Evolutionary conservation across 2,329 filamentous ascomycete genomes (phyloP).

Genomic region (Endoconidiophora laricicola): DNA sequence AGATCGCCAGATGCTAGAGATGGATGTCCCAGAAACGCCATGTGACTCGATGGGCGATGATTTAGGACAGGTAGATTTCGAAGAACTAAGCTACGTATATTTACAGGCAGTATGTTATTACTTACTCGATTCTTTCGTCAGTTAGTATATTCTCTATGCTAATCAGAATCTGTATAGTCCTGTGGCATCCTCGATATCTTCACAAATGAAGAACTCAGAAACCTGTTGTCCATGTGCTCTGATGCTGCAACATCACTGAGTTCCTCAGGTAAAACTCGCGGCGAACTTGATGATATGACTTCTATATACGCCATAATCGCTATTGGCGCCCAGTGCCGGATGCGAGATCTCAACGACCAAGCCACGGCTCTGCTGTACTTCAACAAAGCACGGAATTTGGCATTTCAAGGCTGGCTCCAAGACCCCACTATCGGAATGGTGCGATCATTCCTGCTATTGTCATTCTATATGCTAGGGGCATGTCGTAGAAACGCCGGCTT

Average conservation of each 20-base stretch:
- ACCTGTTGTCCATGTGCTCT: background rate
- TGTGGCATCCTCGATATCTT: slow-evolving; percentile 13
- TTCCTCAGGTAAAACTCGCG: background rate
- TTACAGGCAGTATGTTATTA: slow-evolving; percentile 12
- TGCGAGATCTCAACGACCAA: slow-evolving; percentile 17
- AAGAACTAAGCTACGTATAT: slow-evolving; percentile 10
- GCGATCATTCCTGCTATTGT: slow-evolving; percentile 33
- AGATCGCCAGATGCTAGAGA: slow-evolving; percentile 8
- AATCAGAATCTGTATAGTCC: slow-evolving; percentile 1
- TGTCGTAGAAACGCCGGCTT: slow-evolving; percentile 39
- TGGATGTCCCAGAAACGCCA: slow-evolving; percentile 8
- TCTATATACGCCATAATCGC: slow-evolving; percentile 21
- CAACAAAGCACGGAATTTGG: slow-evolving; percentile 27
- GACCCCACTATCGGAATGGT: slow-evolving; percentile 34
- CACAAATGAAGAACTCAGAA: slow-evolving; percentile 5
- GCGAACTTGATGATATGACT: slow-evolving; percentile 13
- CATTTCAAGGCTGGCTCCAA: slow-evolving; percentile 32
- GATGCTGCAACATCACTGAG: background rate
- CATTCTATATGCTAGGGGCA: slow-evolving; percentile 39
- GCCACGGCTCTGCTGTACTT: slow-evolving; percentile 20
- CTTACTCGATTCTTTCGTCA: background rate
- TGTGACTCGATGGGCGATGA: slow-evolving; percentile 4
- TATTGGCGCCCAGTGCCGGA: slow-evolving; percentile 31
- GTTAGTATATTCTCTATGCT: background rate
- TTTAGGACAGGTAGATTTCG: slow-evolving; percentile 2